Evolutionary conservation across 495 filamentous ascomycete genomes (phyloP).

Genomic region (Aspergillus asperescens): DNA sequence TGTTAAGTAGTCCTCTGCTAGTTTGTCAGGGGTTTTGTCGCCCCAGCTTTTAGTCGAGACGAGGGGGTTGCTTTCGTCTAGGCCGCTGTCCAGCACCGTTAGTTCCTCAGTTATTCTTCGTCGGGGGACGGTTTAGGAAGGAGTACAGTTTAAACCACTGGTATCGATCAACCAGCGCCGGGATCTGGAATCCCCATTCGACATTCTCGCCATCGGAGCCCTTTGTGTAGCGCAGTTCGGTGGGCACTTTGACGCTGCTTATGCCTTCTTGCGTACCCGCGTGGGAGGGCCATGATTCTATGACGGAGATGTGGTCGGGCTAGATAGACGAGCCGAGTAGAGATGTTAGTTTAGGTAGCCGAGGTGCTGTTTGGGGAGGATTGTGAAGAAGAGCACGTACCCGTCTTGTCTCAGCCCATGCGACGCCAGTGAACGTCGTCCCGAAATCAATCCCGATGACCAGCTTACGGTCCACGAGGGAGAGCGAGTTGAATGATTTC

Average conservation of each 20-base stretch:
- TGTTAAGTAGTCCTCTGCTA: constrained; percentile 5
- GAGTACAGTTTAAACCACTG: constrained; percentile 52
- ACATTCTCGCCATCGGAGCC: background rate
- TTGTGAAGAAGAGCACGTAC: constrained; percentile 1
- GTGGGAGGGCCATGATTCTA: constrained; percentile 17
- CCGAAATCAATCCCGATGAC: constrained; percentile 43
- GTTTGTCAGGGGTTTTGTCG: constrained; percentile 3
- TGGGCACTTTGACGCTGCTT: constrained; percentile 34
- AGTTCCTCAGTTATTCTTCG: too few species aligned
- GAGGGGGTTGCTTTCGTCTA: constrained; percentile 8
- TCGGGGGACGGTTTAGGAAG: constrained; percentile 23
- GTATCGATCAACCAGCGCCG: constrained; percentile 30
- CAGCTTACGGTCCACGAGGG: constrained; percentile 11
- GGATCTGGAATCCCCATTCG: constrained; percentile 50
- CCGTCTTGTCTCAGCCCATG: constrained; percentile 37
- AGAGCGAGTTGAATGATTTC: background rate
- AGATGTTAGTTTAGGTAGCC: too few species aligned
- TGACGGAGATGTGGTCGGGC: constrained; percentile 14
- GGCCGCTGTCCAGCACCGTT: background rate
- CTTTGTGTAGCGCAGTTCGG: constrained; percentile 28
- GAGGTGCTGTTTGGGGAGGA: too few species aligned
- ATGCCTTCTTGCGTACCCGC: constrained; percentile 16
- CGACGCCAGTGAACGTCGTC: constrained; percentile 46
- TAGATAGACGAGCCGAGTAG: too few species aligned
- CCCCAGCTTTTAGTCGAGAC: constrained; percentile 8